Evolutionary conservation across 169 alveolate species (phyloP).

Genomic region (Fabrea salina): DNA sequence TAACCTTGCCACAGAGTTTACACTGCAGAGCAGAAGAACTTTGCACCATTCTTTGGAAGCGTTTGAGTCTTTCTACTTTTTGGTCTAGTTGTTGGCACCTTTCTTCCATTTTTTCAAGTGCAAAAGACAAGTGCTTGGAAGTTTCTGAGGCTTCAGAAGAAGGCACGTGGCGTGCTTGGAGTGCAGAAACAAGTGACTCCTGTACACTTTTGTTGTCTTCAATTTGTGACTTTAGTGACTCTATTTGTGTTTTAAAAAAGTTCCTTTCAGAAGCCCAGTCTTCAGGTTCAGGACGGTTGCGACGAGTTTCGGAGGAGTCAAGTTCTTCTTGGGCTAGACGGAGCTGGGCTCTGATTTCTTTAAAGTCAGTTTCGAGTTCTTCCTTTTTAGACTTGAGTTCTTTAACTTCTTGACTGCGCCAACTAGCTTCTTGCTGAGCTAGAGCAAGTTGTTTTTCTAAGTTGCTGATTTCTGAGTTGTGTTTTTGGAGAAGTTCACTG

Average conservation of each 20-base stretch:
- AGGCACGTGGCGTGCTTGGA: slow-evolving; percentile 45
- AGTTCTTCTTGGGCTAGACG: slow-evolving; percentile 10
- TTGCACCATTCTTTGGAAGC: slow-evolving; percentile 54
- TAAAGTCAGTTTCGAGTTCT: neutral
- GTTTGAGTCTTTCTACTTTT: slow-evolving; percentile 58
- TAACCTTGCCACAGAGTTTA: slow-evolving; percentile 64
- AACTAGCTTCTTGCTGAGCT: neutral
- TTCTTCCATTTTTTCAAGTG: slow-evolving; percentile 67
- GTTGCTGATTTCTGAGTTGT: neutral
- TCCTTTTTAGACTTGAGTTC: neutral
- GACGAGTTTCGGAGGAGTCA: neutral
- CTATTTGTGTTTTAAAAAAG: slow-evolving; percentile 62
- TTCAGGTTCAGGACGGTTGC: neutral
- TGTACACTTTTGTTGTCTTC: slow-evolving; percentile 73
- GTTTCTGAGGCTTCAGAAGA: slow-evolving; percentile 52
- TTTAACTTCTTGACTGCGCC: neutral
- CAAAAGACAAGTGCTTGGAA: slow-evolving; percentile 60
- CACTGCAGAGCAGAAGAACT: slow-evolving; percentile 61
- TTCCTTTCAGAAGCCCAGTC: slow-evolving; percentile 64
- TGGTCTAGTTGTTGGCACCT: slow-evolving; percentile 62
- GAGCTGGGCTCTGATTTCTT: slow-evolving; percentile 26
- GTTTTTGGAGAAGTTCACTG: neutral
- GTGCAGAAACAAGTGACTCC: slow-evolving; percentile 68
- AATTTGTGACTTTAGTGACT: slow-evolving; percentile 57
- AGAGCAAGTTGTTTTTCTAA: slow-evolving; percentile 20